Evolutionary conservation across 768 basidiomycete genomes (phyloP).

Genomic region (Kwoniella sp.): DNA sequence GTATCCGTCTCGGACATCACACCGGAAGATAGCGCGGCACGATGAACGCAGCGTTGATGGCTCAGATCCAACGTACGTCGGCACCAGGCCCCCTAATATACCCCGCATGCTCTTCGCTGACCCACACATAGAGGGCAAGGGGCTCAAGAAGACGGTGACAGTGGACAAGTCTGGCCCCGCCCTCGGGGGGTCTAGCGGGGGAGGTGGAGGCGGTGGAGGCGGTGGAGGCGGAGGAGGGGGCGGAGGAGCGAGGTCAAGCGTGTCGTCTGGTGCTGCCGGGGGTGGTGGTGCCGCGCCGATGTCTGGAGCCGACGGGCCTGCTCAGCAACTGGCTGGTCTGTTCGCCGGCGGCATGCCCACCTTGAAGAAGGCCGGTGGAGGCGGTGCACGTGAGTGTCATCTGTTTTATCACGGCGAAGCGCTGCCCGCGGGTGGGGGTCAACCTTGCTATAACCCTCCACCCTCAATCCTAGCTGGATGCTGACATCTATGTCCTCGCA

Average conservation of each 20-base stretch:
- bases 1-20: background rate
- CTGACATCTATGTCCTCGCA: too few relatives aligned
- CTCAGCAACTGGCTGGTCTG: slow-evolving; percentile 75
- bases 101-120: background rate
- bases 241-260: slow-evolving; percentile 12
- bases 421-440: too few relatives aligned
- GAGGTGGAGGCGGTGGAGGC: slow-evolving; percentile 51
- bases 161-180: slow-evolving; percentile 57
- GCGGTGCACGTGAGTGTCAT: slow-evolving; percentile 17
- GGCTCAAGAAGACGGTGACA: slow-evolving; percentile 74
- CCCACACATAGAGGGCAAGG: slow-evolving; percentile 56
- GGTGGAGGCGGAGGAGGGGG: slow-evolving; percentile 49
- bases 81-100: background rate
- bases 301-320: slow-evolving; percentile 53
- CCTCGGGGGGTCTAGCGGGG: slow-evolving; percentile 24
- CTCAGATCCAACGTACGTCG: slow-evolving; percentile 40
- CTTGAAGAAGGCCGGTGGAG: slow-evolving; percentile 71
- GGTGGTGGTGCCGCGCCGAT: slow-evolving; percentile 38
- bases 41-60: slow-evolving; percentile 42
- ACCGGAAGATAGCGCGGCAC: slow-evolving; percentile 5
- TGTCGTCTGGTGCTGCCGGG: slow-evolving; percentile 25
- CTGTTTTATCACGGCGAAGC: background rate
- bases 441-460: too few relatives aligned
- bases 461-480: too few relatives aligned
- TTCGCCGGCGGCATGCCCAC: slow-evolving; percentile 92